These are phyloP conservation scores for Neoarthrinium moseri DNA, from an alignment of 2,329 filamentous ascomycete genomes.

Conservation along the genomic window DNA sequence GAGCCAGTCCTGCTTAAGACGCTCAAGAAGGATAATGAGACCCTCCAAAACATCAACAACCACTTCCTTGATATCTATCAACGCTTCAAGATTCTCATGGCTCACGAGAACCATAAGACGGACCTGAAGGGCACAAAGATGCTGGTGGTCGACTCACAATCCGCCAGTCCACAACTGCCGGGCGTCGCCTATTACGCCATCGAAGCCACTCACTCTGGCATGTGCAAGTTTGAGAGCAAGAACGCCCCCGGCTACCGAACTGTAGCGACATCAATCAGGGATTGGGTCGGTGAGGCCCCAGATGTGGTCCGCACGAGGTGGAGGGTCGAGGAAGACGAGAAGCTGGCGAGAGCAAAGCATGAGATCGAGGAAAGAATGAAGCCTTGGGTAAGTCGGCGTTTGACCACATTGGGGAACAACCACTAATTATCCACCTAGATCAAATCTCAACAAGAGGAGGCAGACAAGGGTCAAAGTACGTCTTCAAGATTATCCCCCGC, in stretches of 20 bases:
- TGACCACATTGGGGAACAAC: neutral
- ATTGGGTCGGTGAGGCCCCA: conserved; percentile 55
- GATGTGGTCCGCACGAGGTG: conserved; percentile 55
- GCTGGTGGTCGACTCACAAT: conserved; percentile 68
- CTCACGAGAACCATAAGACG: conserved; percentile 71
- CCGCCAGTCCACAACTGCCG: conserved; percentile 67
- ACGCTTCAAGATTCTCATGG: conserved; percentile 73
- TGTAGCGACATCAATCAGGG: conserved; percentile 45
- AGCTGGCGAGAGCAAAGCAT: conserved; percentile 37
- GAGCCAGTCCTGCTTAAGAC: conserved; percentile 68
- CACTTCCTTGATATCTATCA: conserved; percentile 71
- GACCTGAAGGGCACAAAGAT: conserved; percentile 62
- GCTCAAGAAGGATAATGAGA: conserved; percentile 73
- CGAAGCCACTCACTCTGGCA: conserved; percentile 36
- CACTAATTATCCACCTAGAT: conserved; percentile 16
- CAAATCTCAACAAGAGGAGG: conserved; percentile 23
- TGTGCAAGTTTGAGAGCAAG: conserved; percentile 47
- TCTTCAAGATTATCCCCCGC: conserved; percentile 22
- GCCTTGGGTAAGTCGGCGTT: conserved; percentile 34
- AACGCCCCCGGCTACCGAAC: conserved; percentile 64
- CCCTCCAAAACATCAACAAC: conserved; percentile 70
- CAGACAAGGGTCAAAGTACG: conserved; percentile 26
- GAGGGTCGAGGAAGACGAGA: conserved; percentile 58
- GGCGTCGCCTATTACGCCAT: conserved; percentile 72
- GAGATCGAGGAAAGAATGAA: conserved; percentile 46